Conservation (phyloP, 2,329 filamentous ascomycete species). For the Colletotrichum aenigma region DNA sequence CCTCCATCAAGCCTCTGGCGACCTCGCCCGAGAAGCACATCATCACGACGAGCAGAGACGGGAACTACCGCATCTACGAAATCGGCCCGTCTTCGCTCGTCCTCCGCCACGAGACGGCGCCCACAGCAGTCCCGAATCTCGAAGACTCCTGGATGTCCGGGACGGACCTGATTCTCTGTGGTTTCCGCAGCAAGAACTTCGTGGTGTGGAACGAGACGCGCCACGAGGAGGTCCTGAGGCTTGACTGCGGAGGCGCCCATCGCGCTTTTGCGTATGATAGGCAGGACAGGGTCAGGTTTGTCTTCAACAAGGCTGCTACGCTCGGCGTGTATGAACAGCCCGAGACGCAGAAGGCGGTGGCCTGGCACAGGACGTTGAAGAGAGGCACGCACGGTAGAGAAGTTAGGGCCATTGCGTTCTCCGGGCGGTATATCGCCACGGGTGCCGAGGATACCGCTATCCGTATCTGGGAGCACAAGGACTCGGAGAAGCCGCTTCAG, state of each 20-base stretch:
- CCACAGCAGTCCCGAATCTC: slow-evolving; percentile 77
- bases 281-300: slow-evolving; percentile 52
- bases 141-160: slow-evolving; percentile 69
- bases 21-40: slow-evolving; percentile 50
- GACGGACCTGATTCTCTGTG: slow-evolving; percentile 73
- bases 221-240: slow-evolving; percentile 70
- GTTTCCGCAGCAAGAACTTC: slow-evolving; percentile 82
- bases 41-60: slow-evolving; percentile 78
- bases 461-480: slow-evolving; percentile 66
- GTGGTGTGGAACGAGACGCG: slow-evolving; percentile 79
- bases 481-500: slow-evolving; percentile 24
- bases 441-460: slow-evolving; percentile 77
- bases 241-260: slow-evolving; percentile 87
- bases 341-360: slow-evolving; percentile 19
- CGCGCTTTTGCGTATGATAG: slow-evolving; percentile 68
- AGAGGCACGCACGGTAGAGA: slow-evolving; percentile 85
- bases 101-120: slow-evolving; percentile 69
- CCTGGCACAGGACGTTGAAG: slow-evolving; percentile 56
- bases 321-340: slow-evolving; percentile 52
- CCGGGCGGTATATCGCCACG: slow-evolving; percentile 58
- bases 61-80: slow-evolving; percentile 71
- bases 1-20: slow-evolving; percentile 60
- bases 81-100: slow-evolving; percentile 51
- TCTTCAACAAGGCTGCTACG: slow-evolving; percentile 75
- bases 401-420: slow-evolving; percentile 61